These are phyloP conservation scores for Exophiala calicioides DNA, from an alignment of 2,329 filamentous ascomycete genomes.

Conservation along the genomic window DNA sequence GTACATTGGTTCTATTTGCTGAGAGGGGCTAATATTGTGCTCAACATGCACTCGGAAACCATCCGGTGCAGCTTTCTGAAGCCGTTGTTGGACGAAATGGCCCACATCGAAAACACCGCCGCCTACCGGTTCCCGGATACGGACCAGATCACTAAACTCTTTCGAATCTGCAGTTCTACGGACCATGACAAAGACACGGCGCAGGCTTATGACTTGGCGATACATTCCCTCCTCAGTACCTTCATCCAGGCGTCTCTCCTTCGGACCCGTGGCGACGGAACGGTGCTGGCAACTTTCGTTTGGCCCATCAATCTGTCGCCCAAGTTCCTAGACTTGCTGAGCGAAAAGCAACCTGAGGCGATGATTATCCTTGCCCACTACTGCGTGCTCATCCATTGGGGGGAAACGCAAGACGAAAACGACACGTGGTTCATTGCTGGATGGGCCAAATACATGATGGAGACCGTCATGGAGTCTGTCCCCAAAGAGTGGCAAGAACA, in stretches of 20 bases:
- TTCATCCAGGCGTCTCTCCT: conserved; percentile 35
- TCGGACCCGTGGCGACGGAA: conserved; percentile 30
- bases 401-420: conserved; percentile 26
- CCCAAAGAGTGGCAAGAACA: conserved; percentile 34
- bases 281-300: conserved; percentile 36
- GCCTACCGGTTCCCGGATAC: conserved; percentile 32
- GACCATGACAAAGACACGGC: conserved; percentile 32
- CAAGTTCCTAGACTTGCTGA: conserved; percentile 40
- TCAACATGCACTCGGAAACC: conserved; percentile 34
- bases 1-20: conserved; percentile 36
- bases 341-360: conserved; percentile 41
- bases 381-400: conserved; percentile 34
- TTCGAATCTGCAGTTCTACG: conserved; percentile 31
- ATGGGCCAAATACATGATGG: conserved; percentile 34
- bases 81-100: conserved; percentile 34
- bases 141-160: conserved; percentile 34
- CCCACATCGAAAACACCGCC: conserved; percentile 33
- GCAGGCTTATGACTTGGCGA: conserved; percentile 34
- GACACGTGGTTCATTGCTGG: conserved; percentile 35
- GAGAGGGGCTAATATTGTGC: conserved; percentile 35
- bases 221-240: conserved; percentile 35
- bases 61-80: conserved; percentile 34
- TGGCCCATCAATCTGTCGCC: conserved; percentile 41
- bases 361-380: conserved; percentile 37
- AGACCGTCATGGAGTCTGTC: conserved; percentile 33